Evolutionary conservation across 441 rosid genomes (phyloP).

Genomic region (Raphanus hybrid): DNA sequence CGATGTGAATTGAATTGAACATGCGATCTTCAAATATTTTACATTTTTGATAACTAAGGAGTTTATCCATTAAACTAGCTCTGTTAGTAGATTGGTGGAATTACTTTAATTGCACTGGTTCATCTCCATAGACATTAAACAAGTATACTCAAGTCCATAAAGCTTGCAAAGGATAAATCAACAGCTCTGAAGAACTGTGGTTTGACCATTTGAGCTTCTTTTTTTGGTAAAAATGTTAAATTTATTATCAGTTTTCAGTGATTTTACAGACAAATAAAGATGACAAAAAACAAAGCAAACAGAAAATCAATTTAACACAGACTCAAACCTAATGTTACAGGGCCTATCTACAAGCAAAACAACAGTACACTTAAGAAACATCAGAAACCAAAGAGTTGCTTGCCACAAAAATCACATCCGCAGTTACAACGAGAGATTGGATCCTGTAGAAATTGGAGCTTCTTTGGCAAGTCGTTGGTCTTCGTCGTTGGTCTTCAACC

Average conservation of each 20-base stretch:
- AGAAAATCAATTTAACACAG: not conserved
- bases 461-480: not conserved
- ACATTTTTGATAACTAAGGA: not conserved
- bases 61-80: not conserved
- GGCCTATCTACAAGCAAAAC: too few relatives aligned
- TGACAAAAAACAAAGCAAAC: not conserved
- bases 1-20: not conserved
- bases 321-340: not conserved
- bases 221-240: not conserved
- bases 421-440: too few relatives aligned
- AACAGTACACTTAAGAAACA: too few relatives aligned
- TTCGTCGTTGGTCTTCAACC: not conserved
- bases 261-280: not conserved
- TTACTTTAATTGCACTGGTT: not conserved
- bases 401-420: too few relatives aligned
- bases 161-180: not conserved
- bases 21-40: not conserved
- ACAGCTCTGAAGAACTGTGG: not conserved
- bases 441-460: not conserved
- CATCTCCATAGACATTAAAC: not conserved
- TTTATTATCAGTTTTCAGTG: not conserved
- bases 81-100: slow-evolving; percentile 1
- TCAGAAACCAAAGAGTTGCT: too few relatives aligned
- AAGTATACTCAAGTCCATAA: not conserved
- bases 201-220: not conserved